Base-by-base conservation (phyloP, 2,329 filamentous ascomycete genomes). In the Zymoseptoria brevis region DNA sequence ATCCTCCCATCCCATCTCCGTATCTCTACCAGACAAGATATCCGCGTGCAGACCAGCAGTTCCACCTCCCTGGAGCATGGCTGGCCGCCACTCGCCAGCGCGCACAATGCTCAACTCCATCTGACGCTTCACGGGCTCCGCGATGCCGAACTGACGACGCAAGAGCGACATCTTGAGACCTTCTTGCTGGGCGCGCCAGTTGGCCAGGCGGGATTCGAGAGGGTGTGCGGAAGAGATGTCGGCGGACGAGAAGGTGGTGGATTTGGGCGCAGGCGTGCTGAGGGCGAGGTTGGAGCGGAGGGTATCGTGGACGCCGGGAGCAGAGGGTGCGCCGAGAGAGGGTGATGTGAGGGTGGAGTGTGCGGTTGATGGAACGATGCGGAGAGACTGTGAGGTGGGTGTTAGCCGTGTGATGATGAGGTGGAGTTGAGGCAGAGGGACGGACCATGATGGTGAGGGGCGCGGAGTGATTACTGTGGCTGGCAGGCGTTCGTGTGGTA, bases 21-120 rank as follows among this genome's bases (percentile, higher is more conserved):
- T 78, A 73, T 97, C 94, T 70, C 86, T 80, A 3, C 91, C 92
- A 62, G 81, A 82, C 70, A 99, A 78, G 64, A 99, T 91, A 74
- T 97, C 93, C 79, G 90, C 89, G 77, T 96, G 92, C 57, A 97
- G 81, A 71, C 85, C 67, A 64, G 75, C 67, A 71, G 78, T 56
- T 50, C 63, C 64, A 55, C 24, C 30, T 45, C 86, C 84, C 51
- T 84, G 82, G 58, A 96, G 78, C 52, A 83, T 85, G 68, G 84
- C 78, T 54, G 90, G 90, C 69, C 85, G 82, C 87, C 91, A 96
- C 75, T 89, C 86, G 64, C 90, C 87, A 61, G 87, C 85, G 62
- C 84, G 79, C 19, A 89, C 86, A 72, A 96, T 93, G 83, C 90
- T 89, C 74, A 96, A 81, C 80, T 99, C 94, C 94, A 99, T 96